These are phyloP conservation scores for Chlorella vulgaris DNA, from an alignment of 139 green algal genomes.

Conservation along the genomic window DNA sequence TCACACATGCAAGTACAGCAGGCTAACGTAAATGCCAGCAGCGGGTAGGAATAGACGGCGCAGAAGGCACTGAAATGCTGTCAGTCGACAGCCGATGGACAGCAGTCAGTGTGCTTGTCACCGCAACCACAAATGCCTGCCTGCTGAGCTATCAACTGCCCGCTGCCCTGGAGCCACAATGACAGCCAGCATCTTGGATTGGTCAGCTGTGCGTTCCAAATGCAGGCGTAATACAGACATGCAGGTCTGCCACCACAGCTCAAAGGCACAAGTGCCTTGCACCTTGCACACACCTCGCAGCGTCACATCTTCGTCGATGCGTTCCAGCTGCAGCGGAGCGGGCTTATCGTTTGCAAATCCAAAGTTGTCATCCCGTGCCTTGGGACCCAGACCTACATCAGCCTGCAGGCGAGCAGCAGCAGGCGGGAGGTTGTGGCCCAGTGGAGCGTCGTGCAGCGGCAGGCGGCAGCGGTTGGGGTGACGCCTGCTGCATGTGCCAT, in stretches of 20 bases:
- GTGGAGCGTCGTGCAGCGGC: too few relatives aligned
- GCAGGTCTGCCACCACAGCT: not conserved
- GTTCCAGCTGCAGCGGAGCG: constrained; percentile 24
- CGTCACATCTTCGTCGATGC: constrained; percentile 39
- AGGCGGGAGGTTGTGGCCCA: too few relatives aligned
- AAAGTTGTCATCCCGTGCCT: constrained; percentile 22
- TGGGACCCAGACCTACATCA: constrained; percentile 25
- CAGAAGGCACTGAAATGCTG: too few relatives aligned
- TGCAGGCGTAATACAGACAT: not conserved
- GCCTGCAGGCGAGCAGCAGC: constrained; percentile 21
- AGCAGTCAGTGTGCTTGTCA: too few relatives aligned
- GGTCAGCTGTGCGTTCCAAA: too few relatives aligned
- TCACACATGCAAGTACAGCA: not conserved
- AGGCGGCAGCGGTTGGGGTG: not conserved
- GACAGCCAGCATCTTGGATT: too few relatives aligned
- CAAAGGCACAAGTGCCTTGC: not conserved
- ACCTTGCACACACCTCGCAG: constrained; percentile 28
- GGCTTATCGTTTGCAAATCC: constrained; percentile 24
- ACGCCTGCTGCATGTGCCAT: not conserved
- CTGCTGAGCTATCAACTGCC: too few relatives aligned
- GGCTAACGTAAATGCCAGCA: not conserved
- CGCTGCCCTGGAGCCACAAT: too few relatives aligned
- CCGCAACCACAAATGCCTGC: too few relatives aligned
- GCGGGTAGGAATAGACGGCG: too few relatives aligned
- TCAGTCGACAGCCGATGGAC: too few relatives aligned